Evolutionary conservation across 192 early-diverging fungal genomes (phyloP).

Genomic region (Coemansia sp.): DNA sequence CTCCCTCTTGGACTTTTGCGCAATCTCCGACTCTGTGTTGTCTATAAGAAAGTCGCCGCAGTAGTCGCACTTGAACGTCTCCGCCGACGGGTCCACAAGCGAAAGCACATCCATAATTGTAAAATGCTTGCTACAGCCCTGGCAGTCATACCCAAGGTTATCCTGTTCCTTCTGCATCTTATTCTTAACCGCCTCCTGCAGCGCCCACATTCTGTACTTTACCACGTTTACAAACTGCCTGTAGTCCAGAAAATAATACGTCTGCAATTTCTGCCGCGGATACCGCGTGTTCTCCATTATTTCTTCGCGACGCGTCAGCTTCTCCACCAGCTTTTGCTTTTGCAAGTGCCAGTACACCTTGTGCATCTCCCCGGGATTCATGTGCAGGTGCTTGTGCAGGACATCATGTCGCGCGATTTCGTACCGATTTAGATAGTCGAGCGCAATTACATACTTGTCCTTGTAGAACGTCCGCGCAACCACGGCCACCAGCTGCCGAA

Average conservation of each 20-base stretch:
- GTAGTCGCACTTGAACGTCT: constrained; percentile 60
- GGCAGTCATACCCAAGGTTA: constrained; percentile 68
- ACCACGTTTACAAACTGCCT: constrained; percentile 90
- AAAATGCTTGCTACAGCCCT: constrained; percentile 58
- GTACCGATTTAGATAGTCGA: constrained; percentile 75
- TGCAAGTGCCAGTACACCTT: constrained; percentile 77
- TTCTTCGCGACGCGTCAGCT: constrained; percentile 24
- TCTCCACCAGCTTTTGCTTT: constrained; percentile 65
- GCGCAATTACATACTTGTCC: constrained; percentile 69
- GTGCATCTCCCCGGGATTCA: constrained; percentile 68
- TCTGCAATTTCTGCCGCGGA: constrained; percentile 52
- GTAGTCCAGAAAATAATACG: constrained; percentile 89
- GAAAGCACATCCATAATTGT: constrained; percentile 60
- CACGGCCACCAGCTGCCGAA: constrained; percentile 62
- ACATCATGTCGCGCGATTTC: constrained; percentile 76
- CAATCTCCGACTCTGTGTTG: constrained; percentile 62
- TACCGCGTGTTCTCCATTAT: constrained; percentile 41
- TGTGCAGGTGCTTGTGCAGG: constrained; percentile 61
- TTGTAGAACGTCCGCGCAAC: constrained; percentile 87
- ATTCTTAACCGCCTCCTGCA: constrained; percentile 60
- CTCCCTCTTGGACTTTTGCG: constrained; percentile 55
- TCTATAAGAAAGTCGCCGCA: constrained; percentile 59
- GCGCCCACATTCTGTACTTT: constrained; percentile 87
- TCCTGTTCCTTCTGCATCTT: constrained; percentile 66
- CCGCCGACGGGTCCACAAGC: constrained; percentile 45